A percentile compares a stretch with the other conserved stretches of the same genome.
Conservation (phyloP, 768 basidiomycete genomes). For the Tephrocybe sp. region DNA sequence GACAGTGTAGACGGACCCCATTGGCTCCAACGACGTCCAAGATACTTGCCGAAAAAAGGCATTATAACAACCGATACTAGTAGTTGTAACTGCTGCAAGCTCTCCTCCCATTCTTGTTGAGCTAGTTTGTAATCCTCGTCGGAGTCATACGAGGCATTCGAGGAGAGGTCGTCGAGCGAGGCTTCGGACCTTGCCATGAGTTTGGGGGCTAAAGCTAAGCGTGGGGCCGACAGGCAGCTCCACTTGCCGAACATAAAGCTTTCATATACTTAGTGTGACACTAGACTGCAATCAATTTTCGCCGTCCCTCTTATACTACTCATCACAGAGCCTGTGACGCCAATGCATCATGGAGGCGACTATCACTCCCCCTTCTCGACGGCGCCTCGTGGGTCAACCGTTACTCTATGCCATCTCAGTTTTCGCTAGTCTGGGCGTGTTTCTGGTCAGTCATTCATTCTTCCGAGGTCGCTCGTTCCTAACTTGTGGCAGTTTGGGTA, state of each 20-base stretch:
- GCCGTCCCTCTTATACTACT: not conserved
- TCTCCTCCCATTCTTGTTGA: slow-evolving; percentile 94
- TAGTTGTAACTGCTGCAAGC: slow-evolving; percentile 79
- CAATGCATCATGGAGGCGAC: slow-evolving; percentile 57
- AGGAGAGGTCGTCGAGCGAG: slow-evolving; percentile 63
- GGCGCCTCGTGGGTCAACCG: slow-evolving; percentile 76
- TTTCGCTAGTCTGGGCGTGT: slow-evolving; percentile 84
- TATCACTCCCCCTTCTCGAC: slow-evolving; percentile 31
- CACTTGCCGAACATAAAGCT: slow-evolving; percentile 16
- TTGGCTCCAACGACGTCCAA: slow-evolving; percentile 84
- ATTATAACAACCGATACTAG: slow-evolving; percentile 78
- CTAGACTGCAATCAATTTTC: not conserved
- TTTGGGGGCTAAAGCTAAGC: not conserved
- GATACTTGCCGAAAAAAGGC: slow-evolving; percentile 85
- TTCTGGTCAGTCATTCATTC: slow-evolving; percentile 58
- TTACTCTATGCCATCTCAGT: slow-evolving; percentile 79
- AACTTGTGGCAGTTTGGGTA: slow-evolving; percentile 64
- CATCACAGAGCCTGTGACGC: slow-evolving; percentile 17
- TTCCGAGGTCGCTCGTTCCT: not conserved
- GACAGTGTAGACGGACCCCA: slow-evolving; percentile 59
- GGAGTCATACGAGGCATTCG: slow-evolving; percentile 54
- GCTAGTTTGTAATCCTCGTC: slow-evolving; percentile 75
- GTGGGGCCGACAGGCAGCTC: slow-evolving; percentile 1
- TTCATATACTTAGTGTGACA: not conserved
- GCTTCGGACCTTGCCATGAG: slow-evolving; percentile 61